Evolutionary conservation across 2,329 filamentous ascomycete genomes (phyloP), one percentile per base, ranked within the genome.

Genomic region (Fusarium acutatum): DNA sequence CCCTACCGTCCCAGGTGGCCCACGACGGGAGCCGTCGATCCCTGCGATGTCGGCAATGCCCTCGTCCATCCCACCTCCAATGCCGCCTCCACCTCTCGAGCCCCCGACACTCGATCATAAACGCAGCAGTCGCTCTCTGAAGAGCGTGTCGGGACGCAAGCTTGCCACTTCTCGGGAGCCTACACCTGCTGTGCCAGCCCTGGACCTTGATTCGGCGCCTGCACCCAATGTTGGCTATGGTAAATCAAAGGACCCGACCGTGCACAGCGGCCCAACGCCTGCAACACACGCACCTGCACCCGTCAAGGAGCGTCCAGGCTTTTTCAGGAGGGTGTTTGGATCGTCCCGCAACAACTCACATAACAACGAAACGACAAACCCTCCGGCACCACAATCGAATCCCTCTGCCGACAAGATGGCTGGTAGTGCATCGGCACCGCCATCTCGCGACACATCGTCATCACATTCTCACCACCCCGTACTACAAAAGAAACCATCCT

Each of bases 301-400:
- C 81, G 74, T 85, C 76, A 94, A 93, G 79, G 92, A 94, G 78
- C 90, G 91, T 64, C 93, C 90, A 14, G 95, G 96, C 26, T 98
- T 99, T 85, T 98, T 98, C 85, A 91, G 94, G 77, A 91, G 96
- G 72, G 93, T 98, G 43, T 98, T 98, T 84, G 94, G 86, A 49
- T 93, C 92, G 15, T 90, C 93, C 40, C 93, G 88, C 79, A 88
- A 83, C 54, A 86, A 81, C 72, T 80, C 79, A 71, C 53, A 77
- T 47, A 75, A 67, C 63, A 70, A 68, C 57, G 74, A 78, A 54
- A 38, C 72, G 35, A 77, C 78, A 62, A 75, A 56, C 67, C 61
- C 74, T 43, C 68, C 71, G 56, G 38, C 68, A 50, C 62, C 73
- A 38, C 65, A 82, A 52, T 37, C 74, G 46, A 65, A 67, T 50